Conservation (phyloP, 2,329 filamentous ascomycete genomes). For the Bipolaris cookei region DNA sequence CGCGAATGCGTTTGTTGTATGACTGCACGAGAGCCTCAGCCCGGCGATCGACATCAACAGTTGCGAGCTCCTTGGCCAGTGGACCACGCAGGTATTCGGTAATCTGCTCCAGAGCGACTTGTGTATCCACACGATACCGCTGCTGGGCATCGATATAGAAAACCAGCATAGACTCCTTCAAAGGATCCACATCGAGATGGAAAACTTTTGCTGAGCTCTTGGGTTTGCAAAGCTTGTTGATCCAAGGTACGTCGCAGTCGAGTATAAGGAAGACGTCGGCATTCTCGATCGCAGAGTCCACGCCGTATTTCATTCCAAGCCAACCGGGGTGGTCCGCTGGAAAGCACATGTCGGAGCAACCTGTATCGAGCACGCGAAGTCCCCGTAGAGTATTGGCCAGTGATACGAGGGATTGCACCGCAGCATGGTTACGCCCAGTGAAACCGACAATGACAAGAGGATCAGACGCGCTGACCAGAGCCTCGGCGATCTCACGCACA, state of each 20-base stretch:
- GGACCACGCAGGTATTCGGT: slow-evolving; percentile 60
- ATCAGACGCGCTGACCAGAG: slow-evolving; percentile 67
- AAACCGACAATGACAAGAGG: slow-evolving; percentile 76
- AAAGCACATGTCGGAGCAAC: slow-evolving; percentile 84
- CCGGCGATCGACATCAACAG: background rate
- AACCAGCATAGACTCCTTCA: slow-evolving; percentile 67
- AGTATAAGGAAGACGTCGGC: slow-evolving; percentile 85
- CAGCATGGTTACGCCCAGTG: slow-evolving; percentile 69
- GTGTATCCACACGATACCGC: slow-evolving; percentile 59
- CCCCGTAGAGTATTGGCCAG: slow-evolving; percentile 72
- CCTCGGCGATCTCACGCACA: slow-evolving; percentile 65
- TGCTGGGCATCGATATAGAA: slow-evolving; percentile 63
- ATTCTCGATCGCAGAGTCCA: slow-evolving; percentile 72
- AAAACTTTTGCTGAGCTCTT: slow-evolving; percentile 63
- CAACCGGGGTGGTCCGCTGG: slow-evolving; percentile 63
- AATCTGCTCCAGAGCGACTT: slow-evolving; percentile 71
- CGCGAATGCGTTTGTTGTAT: background rate
- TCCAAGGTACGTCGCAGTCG: slow-evolving; percentile 93
- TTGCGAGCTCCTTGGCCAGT: background rate
- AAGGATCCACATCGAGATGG: slow-evolving; percentile 70
- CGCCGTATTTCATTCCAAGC: slow-evolving; percentile 72
- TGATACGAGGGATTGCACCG: slow-evolving; percentile 68
- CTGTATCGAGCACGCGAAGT: slow-evolving; percentile 74
- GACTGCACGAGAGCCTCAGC: background rate
- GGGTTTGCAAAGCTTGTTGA: slow-evolving; percentile 75